phyloP scores from a whole-genome alignment of 371 early-diverging fungal species.

The Apophysomyces trapeziformis region DNA sequence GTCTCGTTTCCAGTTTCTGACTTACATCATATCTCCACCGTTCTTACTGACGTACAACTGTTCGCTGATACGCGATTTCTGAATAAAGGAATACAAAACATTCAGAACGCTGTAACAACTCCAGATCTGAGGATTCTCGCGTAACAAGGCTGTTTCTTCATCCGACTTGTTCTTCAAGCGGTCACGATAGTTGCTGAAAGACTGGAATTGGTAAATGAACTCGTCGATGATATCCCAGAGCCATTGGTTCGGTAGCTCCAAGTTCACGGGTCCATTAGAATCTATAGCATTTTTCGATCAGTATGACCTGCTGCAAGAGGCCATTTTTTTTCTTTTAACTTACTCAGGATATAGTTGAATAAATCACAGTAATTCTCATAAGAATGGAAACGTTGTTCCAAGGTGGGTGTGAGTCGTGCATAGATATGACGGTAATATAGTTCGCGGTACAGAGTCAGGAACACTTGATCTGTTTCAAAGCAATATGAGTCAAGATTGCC shows the following conservation, averaged over 20 bases:
- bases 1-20: too few relatives aligned
- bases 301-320: too few relatives aligned
- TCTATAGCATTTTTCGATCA: conserved; percentile 35
- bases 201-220: conserved; percentile 96
- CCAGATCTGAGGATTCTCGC: conserved; percentile 87
- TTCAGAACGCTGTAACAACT: conserved; percentile 91
- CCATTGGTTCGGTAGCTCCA: conserved; percentile 96
- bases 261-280: conserved; percentile 73
- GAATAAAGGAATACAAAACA: conserved; percentile 88
- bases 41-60: conserved; percentile 83
- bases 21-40: conserved; percentile 76
- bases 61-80: conserved; percentile 89
- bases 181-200: conserved; percentile 89
- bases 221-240: conserved; percentile 97
- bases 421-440: conserved; percentile 94
- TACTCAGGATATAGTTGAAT: conserved; percentile 91
- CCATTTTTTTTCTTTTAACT: conserved; percentile 17
- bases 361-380: conserved; percentile 93
- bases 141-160: conserved; percentile 76
- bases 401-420: conserved; percentile 80
- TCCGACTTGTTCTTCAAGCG: conserved; percentile 77
- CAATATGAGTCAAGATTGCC: not conserved
- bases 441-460: conserved; percentile 91
- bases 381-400: conserved; percentile 87
- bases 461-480: conserved; percentile 67